Conservation (phyloP, 1,284 basidiomycete species). For the Pterulicium gracile region DNA sequence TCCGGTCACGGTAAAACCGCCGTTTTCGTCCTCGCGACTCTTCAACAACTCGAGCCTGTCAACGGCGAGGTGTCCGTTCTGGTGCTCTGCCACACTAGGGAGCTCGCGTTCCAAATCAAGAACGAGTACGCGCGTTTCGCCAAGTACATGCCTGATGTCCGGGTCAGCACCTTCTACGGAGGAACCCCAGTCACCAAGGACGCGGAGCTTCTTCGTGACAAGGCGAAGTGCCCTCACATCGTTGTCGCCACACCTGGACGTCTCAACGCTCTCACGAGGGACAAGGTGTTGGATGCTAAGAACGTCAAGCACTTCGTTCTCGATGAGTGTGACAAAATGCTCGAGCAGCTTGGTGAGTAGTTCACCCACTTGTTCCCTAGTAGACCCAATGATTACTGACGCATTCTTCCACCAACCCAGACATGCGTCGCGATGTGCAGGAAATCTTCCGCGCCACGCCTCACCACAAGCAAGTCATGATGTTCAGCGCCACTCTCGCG, state of each 20-base stretch:
- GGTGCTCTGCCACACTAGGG: constrained; percentile 98
- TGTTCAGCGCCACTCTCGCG: constrained; percentile 98
- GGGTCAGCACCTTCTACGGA: constrained; percentile 96
- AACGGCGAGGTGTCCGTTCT: constrained; percentile 97
- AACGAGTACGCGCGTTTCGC: constrained; percentile 99
- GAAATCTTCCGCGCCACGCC: constrained; percentile 99
- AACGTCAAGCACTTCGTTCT: constrained; percentile 98
- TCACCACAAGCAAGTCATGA: constrained; percentile 99
- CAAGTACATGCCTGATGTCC: constrained; percentile 99
- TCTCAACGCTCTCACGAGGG: constrained; percentile 84
- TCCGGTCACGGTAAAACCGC: constrained; percentile 99
- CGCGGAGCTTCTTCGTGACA: constrained; percentile 90
- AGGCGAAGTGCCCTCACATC: constrained; percentile 97
- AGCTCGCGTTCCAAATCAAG: constrained; percentile 99
- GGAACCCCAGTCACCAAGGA: constrained; percentile 94
- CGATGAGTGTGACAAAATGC: constrained; percentile 99
- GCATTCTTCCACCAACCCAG: constrained; percentile 58
- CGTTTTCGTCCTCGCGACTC: constrained; percentile 95
- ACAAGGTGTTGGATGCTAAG: constrained; percentile 87
- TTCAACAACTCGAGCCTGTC: constrained; percentile 98
- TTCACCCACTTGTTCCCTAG: constrained; percentile 51
- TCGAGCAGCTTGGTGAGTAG: constrained; percentile 99
- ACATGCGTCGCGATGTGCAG: constrained; percentile 99
- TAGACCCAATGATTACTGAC: neutral
- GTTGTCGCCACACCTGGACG: constrained; percentile 97